Percentiles rank a stretch among this genome's conserved stretches.
Conservation (phyloP, 2,329 filamentous ascomycete species). For the Colletotrichum scovillei region DNA sequence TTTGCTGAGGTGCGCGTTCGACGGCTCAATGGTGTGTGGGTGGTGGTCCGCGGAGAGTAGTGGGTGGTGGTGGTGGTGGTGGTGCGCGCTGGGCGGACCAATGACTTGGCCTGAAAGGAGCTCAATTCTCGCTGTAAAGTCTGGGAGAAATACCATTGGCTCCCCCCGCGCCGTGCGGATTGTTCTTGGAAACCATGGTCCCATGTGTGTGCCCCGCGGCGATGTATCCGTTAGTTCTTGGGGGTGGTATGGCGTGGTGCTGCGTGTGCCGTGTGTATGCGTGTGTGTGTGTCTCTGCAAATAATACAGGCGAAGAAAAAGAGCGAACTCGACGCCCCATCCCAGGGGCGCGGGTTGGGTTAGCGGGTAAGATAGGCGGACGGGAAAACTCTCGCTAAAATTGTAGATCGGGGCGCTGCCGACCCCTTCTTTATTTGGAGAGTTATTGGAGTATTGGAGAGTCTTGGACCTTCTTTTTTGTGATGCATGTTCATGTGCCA, state of each 20-base stretch:
- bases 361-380: not conserved
- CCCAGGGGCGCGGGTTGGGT: not conserved
- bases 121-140: constrained; percentile 36
- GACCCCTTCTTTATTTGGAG: not conserved
- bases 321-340: not conserved
- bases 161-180: not conserved
- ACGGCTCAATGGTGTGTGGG: not conserved
- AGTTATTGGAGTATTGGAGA: not conserved
- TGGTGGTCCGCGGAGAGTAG: not conserved
- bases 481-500: too few relatives aligned
- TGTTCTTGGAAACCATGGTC: not conserved
- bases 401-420: not conserved
- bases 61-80: not conserved
- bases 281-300: not conserved
- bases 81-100: constrained; percentile 12
- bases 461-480: not conserved
- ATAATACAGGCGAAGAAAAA: not conserved
- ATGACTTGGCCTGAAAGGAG: constrained; percentile 9
- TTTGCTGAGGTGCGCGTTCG: too few relatives aligned
- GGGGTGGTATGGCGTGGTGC: not conserved
- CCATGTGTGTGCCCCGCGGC: not conserved
- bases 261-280: too few relatives aligned
- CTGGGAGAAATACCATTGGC: constrained; percentile 2
- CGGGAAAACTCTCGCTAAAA: not conserved
- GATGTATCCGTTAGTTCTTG: too few relatives aligned